Conservation (phyloP, 208 protist species). For the Crithidia fasciculata region DNA sequence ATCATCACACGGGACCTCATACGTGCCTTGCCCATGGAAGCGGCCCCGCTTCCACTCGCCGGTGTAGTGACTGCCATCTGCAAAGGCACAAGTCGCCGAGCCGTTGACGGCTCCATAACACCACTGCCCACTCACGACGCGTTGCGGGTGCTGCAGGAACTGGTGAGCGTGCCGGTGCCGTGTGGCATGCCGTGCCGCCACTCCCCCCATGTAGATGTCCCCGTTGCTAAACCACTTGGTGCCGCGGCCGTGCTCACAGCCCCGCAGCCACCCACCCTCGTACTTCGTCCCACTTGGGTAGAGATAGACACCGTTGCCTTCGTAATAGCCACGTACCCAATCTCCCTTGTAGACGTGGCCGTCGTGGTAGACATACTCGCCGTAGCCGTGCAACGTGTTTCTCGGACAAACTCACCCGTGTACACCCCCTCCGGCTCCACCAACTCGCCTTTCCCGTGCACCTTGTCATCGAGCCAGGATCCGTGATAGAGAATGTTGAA, state of each 20-base stretch:
- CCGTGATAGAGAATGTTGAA: slow-evolving; percentile 82
- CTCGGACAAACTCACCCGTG: slow-evolving; percentile 79
- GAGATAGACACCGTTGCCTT: slow-evolving; percentile 80
- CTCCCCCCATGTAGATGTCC: slow-evolving; percentile 75
- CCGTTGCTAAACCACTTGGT: slow-evolving; percentile 83
- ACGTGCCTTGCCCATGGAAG: slow-evolving; percentile 72
- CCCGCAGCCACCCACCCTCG: slow-evolving; percentile 77
- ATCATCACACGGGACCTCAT: slow-evolving; percentile 23
- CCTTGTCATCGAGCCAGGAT: slow-evolving; percentile 80
- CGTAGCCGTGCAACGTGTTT: slow-evolving; percentile 82
- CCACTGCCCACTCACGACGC: slow-evolving; percentile 84
- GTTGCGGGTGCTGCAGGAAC: slow-evolving; percentile 37
- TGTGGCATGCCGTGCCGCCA: slow-evolving; percentile 76
- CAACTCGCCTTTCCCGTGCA: slow-evolving; percentile 84
- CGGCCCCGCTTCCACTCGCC: slow-evolving; percentile 70
- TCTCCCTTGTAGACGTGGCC: slow-evolving; percentile 91
- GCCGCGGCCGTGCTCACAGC: slow-evolving; percentile 73
- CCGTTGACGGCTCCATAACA: slow-evolving; percentile 66
- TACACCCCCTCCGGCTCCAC: slow-evolving; percentile 84
- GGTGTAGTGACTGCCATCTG: slow-evolving; percentile 72
- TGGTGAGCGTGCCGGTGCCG: slow-evolving; percentile 76
- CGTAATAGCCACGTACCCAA: slow-evolving; percentile 72
- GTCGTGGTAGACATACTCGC: slow-evolving; percentile 87
- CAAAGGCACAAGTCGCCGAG: slow-evolving; percentile 62
- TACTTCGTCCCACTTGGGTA: slow-evolving; percentile 76